These are phyloP conservation scores for Globisporangium ultimum DNA, from an alignment of 352 stramenopile genomes.

Conservation along the genomic window DNA sequence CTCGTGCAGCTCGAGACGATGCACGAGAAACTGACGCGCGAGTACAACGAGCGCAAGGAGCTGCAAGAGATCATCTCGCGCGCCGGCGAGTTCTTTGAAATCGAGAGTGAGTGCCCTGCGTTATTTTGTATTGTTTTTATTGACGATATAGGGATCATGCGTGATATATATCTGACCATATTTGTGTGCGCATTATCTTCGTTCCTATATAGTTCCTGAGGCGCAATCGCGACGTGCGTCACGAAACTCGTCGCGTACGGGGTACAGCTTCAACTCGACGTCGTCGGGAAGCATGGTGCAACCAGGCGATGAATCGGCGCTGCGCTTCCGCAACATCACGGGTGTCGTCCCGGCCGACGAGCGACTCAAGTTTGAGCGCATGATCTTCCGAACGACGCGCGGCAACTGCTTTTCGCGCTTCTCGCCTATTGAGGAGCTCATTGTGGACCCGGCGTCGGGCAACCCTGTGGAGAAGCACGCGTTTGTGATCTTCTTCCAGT, in stretches of 20 bases:
- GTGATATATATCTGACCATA: not conserved
- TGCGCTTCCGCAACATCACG: constrained; percentile 93
- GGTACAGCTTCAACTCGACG: constrained; percentile 47
- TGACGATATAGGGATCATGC: not conserved
- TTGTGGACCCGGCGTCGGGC: constrained; percentile 88
- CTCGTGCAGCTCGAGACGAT: constrained; percentile 97
- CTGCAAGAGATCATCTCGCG: constrained; percentile 80
- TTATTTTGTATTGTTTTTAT: not conserved
- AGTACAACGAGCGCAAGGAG: constrained; percentile 96
- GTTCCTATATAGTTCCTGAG: constrained; percentile 63
- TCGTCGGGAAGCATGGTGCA: constrained; percentile 9
- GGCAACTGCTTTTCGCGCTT: constrained; percentile 99
- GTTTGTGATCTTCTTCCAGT: constrained; percentile 97
- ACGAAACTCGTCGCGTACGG: constrained; percentile 49
- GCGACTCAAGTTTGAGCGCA: constrained; percentile 95
- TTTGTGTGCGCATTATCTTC: too few relatives aligned
- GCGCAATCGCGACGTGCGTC: constrained; percentile 48
- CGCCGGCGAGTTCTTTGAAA: constrained; percentile 84
- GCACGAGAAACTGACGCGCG: constrained; percentile 95
- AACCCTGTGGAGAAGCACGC: constrained; percentile 82
- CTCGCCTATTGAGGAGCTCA: constrained; percentile 91
- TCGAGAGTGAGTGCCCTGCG: constrained; percentile 46
- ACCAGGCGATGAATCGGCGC: constrained; percentile 34
- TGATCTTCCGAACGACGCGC: constrained; percentile 98
- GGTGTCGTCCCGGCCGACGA: constrained; percentile 93